These are phyloP conservation scores for Nyctanthes arbortristis DNA, from an alignment of 257 asterid species.

Conservation along the genomic window DNA sequence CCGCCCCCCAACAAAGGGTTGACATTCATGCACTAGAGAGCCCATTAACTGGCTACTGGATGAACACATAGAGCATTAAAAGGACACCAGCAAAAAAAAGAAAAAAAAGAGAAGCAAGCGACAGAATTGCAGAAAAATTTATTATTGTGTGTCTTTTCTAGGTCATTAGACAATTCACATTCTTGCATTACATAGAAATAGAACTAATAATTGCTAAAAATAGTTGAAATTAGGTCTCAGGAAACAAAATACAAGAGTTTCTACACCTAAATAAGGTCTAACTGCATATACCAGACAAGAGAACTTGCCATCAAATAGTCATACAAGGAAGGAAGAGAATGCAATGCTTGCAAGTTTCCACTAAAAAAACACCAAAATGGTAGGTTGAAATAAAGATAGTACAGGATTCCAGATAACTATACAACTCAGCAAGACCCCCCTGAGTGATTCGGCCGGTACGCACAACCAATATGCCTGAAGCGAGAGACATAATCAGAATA, in stretches of 20 bases:
- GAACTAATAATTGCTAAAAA: not conserved
- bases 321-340: too few relatives aligned
- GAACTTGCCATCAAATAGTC: not conserved
- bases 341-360: slow-evolving; percentile 5
- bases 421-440: slow-evolving; percentile 18
- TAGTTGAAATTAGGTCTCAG: slow-evolving; percentile 2
- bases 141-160: too few relatives aligned
- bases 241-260: slow-evolving; percentile 15
- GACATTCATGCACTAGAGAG: too few relatives aligned
- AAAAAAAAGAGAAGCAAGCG: too few relatives aligned
- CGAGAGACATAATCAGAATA: slow-evolving; percentile 16
- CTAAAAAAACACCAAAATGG: slow-evolving; percentile 23
- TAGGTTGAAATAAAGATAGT: slow-evolving; percentile 10
- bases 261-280: slow-evolving; percentile 11
- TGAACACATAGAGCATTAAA: too few relatives aligned
- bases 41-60: too few relatives aligned
- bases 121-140: too few relatives aligned
- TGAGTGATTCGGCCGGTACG: slow-evolving; percentile 3
- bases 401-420: slow-evolving; percentile 19
- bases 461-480: slow-evolving; percentile 12
- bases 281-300: not conserved
- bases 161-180: not conserved
- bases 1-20: too few relatives aligned
- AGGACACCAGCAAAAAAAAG: too few relatives aligned
- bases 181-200: too few relatives aligned